Evolutionary conservation across 345 rosid genomes (phyloP).

Genomic region (Xanthoceras sorbifolium): DNA sequence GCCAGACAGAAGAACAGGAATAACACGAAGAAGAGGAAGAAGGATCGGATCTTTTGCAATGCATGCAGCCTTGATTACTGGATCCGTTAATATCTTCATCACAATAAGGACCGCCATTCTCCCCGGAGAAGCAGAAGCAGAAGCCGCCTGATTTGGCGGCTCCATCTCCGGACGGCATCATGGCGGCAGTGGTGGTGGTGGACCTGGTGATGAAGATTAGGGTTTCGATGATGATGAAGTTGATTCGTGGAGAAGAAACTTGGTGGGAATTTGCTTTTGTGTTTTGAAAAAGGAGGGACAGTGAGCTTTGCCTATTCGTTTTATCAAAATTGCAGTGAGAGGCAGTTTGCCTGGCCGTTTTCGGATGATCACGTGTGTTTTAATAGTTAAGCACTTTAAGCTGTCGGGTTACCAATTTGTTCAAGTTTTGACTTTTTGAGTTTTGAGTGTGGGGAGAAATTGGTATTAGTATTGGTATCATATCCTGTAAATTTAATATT

Average conservation of each 20-base stretch:
- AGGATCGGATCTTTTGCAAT: constrained; percentile 39
- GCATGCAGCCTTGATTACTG: constrained; percentile 30
- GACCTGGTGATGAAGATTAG: neutral
- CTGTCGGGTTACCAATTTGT: too few relatives aligned
- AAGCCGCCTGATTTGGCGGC: constrained; percentile 24
- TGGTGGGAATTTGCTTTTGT: constrained; percentile 53
- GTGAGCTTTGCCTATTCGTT: constrained; percentile 9
- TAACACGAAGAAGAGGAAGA: constrained; percentile 33
- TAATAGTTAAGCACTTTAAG: too few relatives aligned
- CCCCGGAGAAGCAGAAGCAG: constrained; percentile 25
- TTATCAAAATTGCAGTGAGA: neutral
- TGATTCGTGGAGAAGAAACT: constrained; percentile 15
- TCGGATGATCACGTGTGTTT: neutral
- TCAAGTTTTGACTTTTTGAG: too few relatives aligned
- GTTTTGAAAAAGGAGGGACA: constrained; percentile 25
- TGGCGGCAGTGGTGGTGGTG: constrained; percentile 27
- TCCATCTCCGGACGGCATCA: constrained; percentile 34
- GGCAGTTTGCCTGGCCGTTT: neutral
- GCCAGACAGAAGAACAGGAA: constrained; percentile 28
- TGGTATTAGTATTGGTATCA: too few relatives aligned
- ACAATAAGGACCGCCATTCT: constrained; percentile 25
- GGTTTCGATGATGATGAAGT: constrained; percentile 8
- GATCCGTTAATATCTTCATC: constrained; percentile 25
- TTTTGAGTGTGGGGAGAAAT: neutral
- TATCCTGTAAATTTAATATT: too few relatives aligned